Evolutionary conservation across 345 rosid species (phyloP), one percentile per base, ranked within the genome.

Genomic region (Cardamine chenopodiifolia): DNA sequence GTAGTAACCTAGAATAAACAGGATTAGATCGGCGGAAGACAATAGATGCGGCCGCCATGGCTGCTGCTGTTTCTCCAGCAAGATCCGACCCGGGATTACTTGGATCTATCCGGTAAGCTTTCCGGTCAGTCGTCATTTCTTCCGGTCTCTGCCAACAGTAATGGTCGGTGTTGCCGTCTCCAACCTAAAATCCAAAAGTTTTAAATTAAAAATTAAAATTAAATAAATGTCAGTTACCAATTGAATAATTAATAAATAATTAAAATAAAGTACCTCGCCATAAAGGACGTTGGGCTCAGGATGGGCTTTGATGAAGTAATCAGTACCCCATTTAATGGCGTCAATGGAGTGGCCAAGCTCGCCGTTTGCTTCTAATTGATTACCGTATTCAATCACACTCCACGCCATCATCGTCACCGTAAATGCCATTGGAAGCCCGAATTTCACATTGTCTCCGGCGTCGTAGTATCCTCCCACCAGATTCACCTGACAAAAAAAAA

Each of bases 91-190:
- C 99, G 9, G 99, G 99, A 74, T 92, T 95, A 61, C 88, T 90
- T 4, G 91, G 88, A 81, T 92, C 97, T 53, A 95, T 79, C 88
- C 81, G 77, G 83, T 95, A 95, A 18, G 98, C 99, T n/a, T 67
- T 85, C 17, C 99, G 81, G 83, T 90, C 97, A 4, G 99, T 95
- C 54, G 97, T 90, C 99, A 95, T 95, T 45, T 95, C 99, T 85
- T 95, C 99, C 10, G 99, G 99, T 74, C 98, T 86, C 84, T 95
- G 99, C 99, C 99, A 95, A 75, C 99, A 95, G 85, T 88, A 88
- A 70, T 95, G 98, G 83, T 95, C 99, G 69, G 85, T 95, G 87
- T 90, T 86, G 7, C 99, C 99, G 72, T 95, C 99, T 67, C 98
- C 99, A 17, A 92, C 98, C 98, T 94, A 74, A 40, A 15, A 12